phyloP scores from a whole-genome alignment of 805 yeast species.

The Candida verbasci region DNA sequence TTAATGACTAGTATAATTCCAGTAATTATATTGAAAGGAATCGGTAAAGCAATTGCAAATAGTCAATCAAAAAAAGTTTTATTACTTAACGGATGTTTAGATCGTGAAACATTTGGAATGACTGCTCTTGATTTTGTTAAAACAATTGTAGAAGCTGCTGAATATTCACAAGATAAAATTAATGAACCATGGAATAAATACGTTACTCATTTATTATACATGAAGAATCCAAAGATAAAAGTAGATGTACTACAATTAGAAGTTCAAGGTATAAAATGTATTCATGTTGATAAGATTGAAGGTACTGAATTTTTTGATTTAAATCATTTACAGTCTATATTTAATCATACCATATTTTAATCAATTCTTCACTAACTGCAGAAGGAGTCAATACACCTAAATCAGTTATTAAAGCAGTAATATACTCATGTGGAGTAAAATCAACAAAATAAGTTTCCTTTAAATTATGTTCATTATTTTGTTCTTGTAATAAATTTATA shows the following conservation, averaged over 20 bases:
- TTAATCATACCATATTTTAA: conserved; percentile 95
- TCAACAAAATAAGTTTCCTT: conserved; percentile 52
- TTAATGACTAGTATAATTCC: conserved; percentile 86
- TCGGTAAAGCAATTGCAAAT: conserved; percentile 56
- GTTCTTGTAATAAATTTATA: conserved; percentile 16
- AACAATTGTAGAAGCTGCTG: conserved; percentile 51
- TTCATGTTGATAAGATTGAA: conserved; percentile 28
- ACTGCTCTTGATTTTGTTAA: conserved; percentile 55
- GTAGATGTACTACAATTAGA: conserved; percentile 43
- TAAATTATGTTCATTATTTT: conserved; percentile 16
- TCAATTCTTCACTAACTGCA: conserved; percentile 97
- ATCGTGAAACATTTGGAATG: conserved; percentile 76
- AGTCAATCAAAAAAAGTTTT: conserved; percentile 43
- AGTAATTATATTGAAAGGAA: conserved; percentile 65
- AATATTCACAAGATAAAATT: conserved; percentile 41
- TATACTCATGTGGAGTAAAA: conserved; percentile 92
- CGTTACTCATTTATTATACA: conserved; percentile 61
- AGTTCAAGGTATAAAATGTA: conserved; percentile 44
- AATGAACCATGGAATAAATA: conserved; percentile 38
- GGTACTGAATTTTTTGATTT: conserved; percentile 36
- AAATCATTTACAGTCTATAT: conserved; percentile 31
- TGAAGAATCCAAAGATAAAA: conserved; percentile 45
- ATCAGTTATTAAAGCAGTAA: conserved; percentile 94
- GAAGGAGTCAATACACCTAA: conserved; percentile 95
- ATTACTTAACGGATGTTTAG: conserved; percentile 68